A percentile compares a stretch with the other conserved stretches of the same genome.
Conservation (phyloP, 176 grass and related monocot genomes). For the Metroxylon sagu region DNA sequence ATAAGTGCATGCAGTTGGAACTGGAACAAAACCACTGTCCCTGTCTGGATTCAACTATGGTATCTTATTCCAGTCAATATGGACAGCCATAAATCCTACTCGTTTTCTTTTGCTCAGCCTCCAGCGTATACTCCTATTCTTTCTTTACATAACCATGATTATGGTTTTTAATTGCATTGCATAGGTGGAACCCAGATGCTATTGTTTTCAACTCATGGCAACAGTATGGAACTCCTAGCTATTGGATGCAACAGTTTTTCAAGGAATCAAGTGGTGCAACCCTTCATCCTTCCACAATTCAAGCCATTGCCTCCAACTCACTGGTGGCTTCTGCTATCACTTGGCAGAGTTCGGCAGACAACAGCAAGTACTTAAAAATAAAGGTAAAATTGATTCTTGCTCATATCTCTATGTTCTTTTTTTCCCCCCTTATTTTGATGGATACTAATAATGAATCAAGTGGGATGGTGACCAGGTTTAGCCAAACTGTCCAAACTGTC, state of each 20-base stretch:
- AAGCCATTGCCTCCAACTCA: constrained; percentile 40
- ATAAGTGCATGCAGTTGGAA: too few relatives aligned
- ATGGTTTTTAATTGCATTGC: constrained; percentile 3
- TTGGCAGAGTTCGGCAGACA: constrained; percentile 47
- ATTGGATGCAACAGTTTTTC: constrained; percentile 81
- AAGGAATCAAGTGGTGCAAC: constrained; percentile 60
- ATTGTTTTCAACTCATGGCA: constrained; percentile 82
- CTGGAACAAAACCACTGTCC: too few relatives aligned
- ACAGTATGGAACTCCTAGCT: constrained; percentile 82
- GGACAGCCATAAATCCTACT: too few relatives aligned
- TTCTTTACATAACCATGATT: too few relatives aligned
- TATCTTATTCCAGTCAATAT: too few relatives aligned
- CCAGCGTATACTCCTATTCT: neutral
- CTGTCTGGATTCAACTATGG: too few relatives aligned
- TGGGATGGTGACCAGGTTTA: too few relatives aligned
- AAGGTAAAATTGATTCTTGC: constrained; percentile 34
- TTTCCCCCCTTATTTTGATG: too few relatives aligned
- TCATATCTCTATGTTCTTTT: too few relatives aligned
- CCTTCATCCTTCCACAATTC: constrained; percentile 49
- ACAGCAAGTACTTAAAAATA: constrained; percentile 52
- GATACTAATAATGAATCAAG: too few relatives aligned
- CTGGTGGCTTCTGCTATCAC: constrained; percentile 72
- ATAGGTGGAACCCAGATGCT: constrained; percentile 80
- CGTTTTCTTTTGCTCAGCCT: too few relatives aligned
- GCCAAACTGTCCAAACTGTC: too few relatives aligned